Percentiles rank a stretch among this genome's conserved stretches.
Evolutionary conservation across 140 eudicot genomes (phyloP).

Genomic region (Bidens hawaiensis): DNA sequence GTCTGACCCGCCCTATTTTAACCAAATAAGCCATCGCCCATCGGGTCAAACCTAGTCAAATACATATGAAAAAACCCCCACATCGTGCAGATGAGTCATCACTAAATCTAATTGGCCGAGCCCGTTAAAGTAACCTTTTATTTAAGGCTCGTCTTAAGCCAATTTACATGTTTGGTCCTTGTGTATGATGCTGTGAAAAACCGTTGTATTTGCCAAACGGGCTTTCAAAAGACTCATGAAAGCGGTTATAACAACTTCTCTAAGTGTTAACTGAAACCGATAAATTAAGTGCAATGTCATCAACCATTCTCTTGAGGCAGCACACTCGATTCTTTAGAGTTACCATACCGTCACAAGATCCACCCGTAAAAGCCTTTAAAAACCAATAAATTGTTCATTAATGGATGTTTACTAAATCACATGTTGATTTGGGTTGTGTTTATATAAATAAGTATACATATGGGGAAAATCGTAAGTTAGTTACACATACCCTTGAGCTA

Average conservation of each 20-base stretch:
- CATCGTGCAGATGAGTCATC: constrained; percentile 98
- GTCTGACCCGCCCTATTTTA: no score
- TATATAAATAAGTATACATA: no score
- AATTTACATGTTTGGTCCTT: constrained; percentile 41
- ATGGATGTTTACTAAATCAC: not conserved
- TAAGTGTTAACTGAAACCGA: constrained; percentile 47
- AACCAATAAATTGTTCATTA: not conserved
- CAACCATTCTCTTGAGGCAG: constrained; percentile 87
- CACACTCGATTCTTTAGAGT: constrained; percentile 81
- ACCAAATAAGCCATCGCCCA: no score
- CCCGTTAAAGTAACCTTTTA: constrained; percentile 52
- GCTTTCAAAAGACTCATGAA: constrained; percentile 60
- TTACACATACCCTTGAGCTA: no score
- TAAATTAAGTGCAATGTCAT: constrained; percentile 80
- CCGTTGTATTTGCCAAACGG: constrained; percentile 49
- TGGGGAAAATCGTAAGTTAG: no score
- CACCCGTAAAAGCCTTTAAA: constrained; percentile 85
- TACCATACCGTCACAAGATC: constrained; percentile 85
- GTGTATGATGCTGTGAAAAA: constrained; percentile 42
- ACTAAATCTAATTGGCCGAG: constrained; percentile 56
- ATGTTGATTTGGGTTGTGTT: not conserved
- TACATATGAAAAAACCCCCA: no score
- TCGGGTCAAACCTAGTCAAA: no score
- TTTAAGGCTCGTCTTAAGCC: constrained; percentile 43
- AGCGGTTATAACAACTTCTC: constrained; percentile 42